A percentile compares a stretch with the other conserved stretches of the same genome.
phyloP scores from a whole-genome alignment of 75 land plant species.

The Cunninghamia lanceolata region DNA sequence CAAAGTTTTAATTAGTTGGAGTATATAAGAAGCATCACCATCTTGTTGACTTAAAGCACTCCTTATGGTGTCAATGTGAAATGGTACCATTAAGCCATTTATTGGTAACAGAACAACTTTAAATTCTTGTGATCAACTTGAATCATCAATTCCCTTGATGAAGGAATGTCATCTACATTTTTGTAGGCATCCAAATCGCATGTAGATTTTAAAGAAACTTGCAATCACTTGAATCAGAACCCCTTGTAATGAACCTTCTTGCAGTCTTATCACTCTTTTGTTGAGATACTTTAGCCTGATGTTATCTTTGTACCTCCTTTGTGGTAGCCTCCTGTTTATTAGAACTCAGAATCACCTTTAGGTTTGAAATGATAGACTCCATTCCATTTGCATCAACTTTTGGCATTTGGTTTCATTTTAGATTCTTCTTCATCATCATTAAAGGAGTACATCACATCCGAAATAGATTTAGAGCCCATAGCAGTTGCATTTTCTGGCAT shows the following conservation, averaged over 20 bases:
- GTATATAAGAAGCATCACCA: constrained; percentile 38
- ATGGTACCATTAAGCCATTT: constrained; percentile 45
- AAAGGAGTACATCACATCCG: constrained; percentile 30
- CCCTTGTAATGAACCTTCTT: constrained; percentile 34
- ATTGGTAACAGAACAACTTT: constrained; percentile 46
- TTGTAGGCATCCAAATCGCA: constrained; percentile 39
- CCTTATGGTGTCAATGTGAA: constrained; percentile 46
- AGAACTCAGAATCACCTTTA: constrained; percentile 29
- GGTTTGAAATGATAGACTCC: not conserved
- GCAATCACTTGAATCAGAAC: constrained; percentile 34
- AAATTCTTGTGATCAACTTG: constrained; percentile 54
- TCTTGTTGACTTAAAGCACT: constrained; percentile 48
- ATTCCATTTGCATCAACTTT: constrained; percentile 27
- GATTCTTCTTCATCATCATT: constrained; percentile 47
- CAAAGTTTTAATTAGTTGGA: constrained; percentile 43
- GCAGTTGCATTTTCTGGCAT: constrained; percentile 37
- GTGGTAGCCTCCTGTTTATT: constrained; percentile 43
- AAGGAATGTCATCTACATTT: constrained; percentile 49
- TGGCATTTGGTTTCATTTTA: constrained; percentile 25
- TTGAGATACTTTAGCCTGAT: constrained; percentile 40
- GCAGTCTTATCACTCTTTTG: constrained; percentile 52
- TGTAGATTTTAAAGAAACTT: constrained; percentile 11
- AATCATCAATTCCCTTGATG: constrained; percentile 41
- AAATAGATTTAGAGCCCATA: constrained; percentile 28
- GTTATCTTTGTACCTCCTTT: constrained; percentile 35